Conservation (phyloP, 2,329 filamentous ascomycete genomes). For the Hypomyces perniciosus region DNA sequence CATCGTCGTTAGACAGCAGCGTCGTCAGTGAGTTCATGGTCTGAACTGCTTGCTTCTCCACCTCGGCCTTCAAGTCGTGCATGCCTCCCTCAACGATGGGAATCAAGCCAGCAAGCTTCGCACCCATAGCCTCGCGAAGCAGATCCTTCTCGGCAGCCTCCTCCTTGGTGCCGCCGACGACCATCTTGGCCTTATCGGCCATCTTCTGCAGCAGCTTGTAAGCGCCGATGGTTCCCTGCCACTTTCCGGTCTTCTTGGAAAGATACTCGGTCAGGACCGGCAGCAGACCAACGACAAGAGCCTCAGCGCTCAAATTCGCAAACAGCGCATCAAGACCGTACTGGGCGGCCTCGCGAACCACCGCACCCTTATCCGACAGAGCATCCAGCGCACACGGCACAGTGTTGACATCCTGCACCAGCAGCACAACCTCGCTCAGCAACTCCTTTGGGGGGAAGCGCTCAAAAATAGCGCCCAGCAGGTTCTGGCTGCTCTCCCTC, state of each 20-base stretch:
- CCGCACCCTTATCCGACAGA: conserved; percentile 80
- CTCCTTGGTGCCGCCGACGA: conserved; percentile 70
- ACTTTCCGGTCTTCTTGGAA: conserved; percentile 80
- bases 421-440: conserved; percentile 72
- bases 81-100: conserved; percentile 88
- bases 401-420: conserved; percentile 73
- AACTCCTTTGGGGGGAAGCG: conserved; percentile 73
- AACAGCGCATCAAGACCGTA: conserved; percentile 92
- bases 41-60: conserved; percentile 81
- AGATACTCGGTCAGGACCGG: conserved; percentile 72
- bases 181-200: conserved; percentile 89
- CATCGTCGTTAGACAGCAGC: conserved; percentile 93
- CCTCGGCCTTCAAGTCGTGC: conserved; percentile 91
- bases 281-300: conserved; percentile 74
- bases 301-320: conserved; percentile 70
- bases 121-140: conserved; percentile 84
- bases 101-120: conserved; percentile 78
- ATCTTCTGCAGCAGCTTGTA: conserved; percentile 82
- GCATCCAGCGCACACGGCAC: conserved; percentile 72
- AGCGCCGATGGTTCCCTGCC: conserved; percentile 91
- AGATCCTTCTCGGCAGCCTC: conserved; percentile 84
- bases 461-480: conserved; percentile 89
- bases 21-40: conserved; percentile 89
- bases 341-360: conserved; percentile 85
- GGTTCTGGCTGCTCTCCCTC: conserved; percentile 90